These are phyloP conservation scores for Rhodotorula sp. DNA, from an alignment of 1,284 basidiomycete genomes.

Conservation along the genomic window DNA sequence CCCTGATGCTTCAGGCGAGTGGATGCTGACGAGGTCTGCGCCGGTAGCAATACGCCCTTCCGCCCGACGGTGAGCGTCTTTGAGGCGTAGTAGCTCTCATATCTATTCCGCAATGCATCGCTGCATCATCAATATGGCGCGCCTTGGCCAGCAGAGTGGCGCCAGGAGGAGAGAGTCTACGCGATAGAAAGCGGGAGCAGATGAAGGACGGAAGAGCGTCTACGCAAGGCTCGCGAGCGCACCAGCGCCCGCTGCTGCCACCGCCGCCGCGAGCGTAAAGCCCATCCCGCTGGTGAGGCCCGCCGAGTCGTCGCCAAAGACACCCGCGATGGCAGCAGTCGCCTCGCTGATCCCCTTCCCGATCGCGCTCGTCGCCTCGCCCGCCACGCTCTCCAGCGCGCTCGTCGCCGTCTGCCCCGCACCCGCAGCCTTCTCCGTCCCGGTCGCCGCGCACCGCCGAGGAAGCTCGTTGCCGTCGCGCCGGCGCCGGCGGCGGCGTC, in stretches of 20 bases:
- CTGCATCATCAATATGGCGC: background rate
- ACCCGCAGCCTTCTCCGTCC: background rate
- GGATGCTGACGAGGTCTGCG: background rate
- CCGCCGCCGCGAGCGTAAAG: background rate
- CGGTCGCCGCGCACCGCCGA: background rate
- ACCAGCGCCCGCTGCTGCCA: background rate
- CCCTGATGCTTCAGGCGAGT: background rate
- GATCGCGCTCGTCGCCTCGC: background rate
- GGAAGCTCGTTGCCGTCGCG: background rate
- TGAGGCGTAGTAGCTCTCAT: conserved; percentile 5
- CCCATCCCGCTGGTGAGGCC: no score
- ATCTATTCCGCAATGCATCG: background rate
- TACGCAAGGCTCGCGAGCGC: background rate
- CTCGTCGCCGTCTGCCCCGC: background rate
- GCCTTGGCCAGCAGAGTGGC: no score
- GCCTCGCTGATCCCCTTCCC: background rate
- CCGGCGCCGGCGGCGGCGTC: background rate
- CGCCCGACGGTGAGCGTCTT: conserved; percentile 58
- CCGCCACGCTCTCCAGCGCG: background rate
- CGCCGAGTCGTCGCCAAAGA: background rate
- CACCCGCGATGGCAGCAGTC: background rate
- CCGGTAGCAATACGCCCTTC: conserved; percentile 73
- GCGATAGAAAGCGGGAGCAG: no score
- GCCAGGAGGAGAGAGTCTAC: background rate
- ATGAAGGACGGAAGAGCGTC: no score